A percentile compares a stretch with the other conserved stretches of the same genome.
phyloP scores from a whole-genome alignment of 208 protist species.

The Herpetomonas muscarum region DNA sequence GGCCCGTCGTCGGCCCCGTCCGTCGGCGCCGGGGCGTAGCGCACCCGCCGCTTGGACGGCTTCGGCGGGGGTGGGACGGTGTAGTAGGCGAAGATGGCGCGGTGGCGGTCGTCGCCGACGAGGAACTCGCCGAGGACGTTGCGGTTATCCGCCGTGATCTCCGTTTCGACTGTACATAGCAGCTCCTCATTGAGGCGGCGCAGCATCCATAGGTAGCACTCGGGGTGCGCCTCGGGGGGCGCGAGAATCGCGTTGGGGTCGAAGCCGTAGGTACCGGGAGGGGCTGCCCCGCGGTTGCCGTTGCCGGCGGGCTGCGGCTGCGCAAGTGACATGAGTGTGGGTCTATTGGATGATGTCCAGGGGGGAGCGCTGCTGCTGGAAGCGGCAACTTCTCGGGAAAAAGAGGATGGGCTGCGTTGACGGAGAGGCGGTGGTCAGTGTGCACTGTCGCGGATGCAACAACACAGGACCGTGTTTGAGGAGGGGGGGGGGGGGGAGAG shows the following conservation, averaged over 20 bases:
- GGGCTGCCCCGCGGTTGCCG: neutral
- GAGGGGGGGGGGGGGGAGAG: constrained; percentile 11
- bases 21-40: constrained; percentile 1
- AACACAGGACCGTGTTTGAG: constrained; percentile 7
- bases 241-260: constrained; percentile 18
- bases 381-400: neutral
- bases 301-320: neutral
- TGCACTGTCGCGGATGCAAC: no score
- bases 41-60: neutral
- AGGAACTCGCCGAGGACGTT: constrained; percentile 79
- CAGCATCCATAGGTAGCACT: constrained; percentile 80
- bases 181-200: constrained; percentile 58
- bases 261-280: neutral
- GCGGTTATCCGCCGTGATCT: constrained; percentile 46
- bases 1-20: no score
- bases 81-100: constrained; percentile 77
- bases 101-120: constrained; percentile 70
- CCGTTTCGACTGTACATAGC: constrained; percentile 23
- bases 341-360: no score
- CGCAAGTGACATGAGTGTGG: neutral
- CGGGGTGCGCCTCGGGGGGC: constrained; percentile 54
- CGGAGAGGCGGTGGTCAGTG: neutral
- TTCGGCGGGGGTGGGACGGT: constrained; percentile 9
- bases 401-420: neutral
- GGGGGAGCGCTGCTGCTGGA: no score